These are phyloP conservation scores for Lipomyces yamadae DNA, from an alignment of 805 yeast genomes.

Conservation along the genomic window DNA sequence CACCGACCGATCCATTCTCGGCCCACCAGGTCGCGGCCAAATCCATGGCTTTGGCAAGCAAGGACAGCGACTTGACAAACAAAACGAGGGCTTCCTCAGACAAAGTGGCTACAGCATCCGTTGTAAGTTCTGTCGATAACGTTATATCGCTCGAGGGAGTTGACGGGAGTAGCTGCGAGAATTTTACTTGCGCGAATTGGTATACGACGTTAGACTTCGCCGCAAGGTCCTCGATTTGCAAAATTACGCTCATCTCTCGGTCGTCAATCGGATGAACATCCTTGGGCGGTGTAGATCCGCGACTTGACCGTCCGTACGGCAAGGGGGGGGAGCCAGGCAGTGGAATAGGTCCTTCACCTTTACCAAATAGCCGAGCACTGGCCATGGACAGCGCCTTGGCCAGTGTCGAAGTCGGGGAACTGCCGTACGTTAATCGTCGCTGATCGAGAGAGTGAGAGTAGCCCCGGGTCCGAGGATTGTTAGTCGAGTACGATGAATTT, in stretches of 20 bases:
- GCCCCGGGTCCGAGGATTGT: constrained; percentile 1
- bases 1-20: constrained; percentile 45
- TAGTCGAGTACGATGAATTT: constrained; percentile 6
- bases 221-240: constrained; percentile 53
- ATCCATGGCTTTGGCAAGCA: constrained; percentile 84
- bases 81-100: constrained; percentile 86
- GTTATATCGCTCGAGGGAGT: constrained; percentile 46
- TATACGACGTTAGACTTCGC: constrained; percentile 90
- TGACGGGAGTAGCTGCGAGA: constrained; percentile 78
- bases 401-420: constrained; percentile 80
- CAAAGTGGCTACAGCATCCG: constrained; percentile 50
- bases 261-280: constrained; percentile 28
- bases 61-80: constrained; percentile 80
- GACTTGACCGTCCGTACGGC: constrained; percentile 2
- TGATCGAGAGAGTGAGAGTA: constrained; percentile 6
- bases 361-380: constrained; percentile 82
- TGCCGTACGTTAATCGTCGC: constrained; percentile 43
- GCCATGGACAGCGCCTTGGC: constrained; percentile 87
- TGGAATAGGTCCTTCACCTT: constrained; percentile 12
- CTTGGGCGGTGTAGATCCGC: constrained; percentile 20
- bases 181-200: constrained; percentile 88
- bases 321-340: constrained; percentile 7
- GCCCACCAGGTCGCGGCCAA: constrained; percentile 92
- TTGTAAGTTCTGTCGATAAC: constrained; percentile 41
- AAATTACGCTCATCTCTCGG: constrained; percentile 23